A percentile compares a stretch with the other conserved stretches of the same genome.
phyloP scores from a whole-genome alignment of 2,329 filamentous ascomycete species.

The Talaromyces sp. region DNA sequence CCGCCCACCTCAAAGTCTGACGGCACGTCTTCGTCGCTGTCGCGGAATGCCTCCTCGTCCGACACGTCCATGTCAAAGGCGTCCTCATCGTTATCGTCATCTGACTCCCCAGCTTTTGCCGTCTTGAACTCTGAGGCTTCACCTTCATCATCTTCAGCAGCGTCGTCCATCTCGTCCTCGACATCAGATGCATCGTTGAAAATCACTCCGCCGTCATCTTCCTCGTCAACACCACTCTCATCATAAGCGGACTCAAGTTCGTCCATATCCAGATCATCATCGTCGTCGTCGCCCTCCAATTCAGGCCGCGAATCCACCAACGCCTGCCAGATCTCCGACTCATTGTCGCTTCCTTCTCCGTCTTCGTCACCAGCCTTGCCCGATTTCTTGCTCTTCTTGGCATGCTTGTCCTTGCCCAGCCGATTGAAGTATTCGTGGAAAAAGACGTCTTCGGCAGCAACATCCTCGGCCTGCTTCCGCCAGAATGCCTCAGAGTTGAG shows the following conservation, averaged over 20 bases:
- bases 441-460: constrained; percentile 89
- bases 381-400: constrained; percentile 53
- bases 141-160: constrained; percentile 27
- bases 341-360: constrained; percentile 54
- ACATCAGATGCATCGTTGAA: constrained; percentile 44
- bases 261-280: constrained; percentile 55
- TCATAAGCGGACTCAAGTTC: constrained; percentile 50
- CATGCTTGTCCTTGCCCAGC: constrained; percentile 58
- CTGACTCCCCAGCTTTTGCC: constrained; percentile 14
- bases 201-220: constrained; percentile 39
- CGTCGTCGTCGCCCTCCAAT: constrained; percentile 56
- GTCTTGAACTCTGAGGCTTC: constrained; percentile 16
- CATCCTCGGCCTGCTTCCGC: constrained; percentile 81
- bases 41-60: constrained; percentile 42
- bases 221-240: constrained; percentile 42
- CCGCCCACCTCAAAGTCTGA: constrained; percentile 43
- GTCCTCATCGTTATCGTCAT: constrained; percentile 52
- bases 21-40: constrained; percentile 52
- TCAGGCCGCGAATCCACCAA: constrained; percentile 77
- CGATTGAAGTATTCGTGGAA: constrained; percentile 95
- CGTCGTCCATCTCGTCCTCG: constrained; percentile 36
- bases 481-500: constrained; percentile 89
- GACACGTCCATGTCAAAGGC: constrained; percentile 47
- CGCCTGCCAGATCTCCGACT: constrained; percentile 88
- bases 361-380: constrained; percentile 36